Conservation (phyloP, 2,329 filamentous ascomycete genomes). For the Plectosphaerella plurivora region DNA sequence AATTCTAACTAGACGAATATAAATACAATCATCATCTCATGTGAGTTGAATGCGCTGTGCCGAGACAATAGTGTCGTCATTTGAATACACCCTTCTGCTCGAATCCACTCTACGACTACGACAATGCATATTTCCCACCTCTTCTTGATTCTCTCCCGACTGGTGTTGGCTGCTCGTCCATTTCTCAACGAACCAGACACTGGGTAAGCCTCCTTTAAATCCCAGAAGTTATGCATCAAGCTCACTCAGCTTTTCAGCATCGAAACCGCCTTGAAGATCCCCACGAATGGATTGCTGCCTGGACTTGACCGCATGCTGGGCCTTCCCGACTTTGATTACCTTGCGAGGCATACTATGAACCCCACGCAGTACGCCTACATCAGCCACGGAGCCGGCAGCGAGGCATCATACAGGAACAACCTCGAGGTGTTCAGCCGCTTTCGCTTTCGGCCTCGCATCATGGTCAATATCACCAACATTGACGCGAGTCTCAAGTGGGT, state of each 20-base stretch:
- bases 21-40: too few relatives aligned
- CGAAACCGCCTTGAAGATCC: not conserved
- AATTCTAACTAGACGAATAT: too few relatives aligned
- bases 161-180: not conserved
- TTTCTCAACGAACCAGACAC: conserved; percentile 1
- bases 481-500: conserved; percentile 21
- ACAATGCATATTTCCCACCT: too few relatives aligned
- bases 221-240: too few relatives aligned
- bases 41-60: too few relatives aligned
- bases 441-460: conserved; percentile 31
- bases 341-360: conserved; percentile 34
- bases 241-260: not conserved
- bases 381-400: conserved; percentile 39
- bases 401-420: conserved; percentile 45
- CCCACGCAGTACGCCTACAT: conserved; percentile 38
- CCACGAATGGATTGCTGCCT: conserved; percentile 21
- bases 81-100: too few relatives aligned
- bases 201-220: not conserved
- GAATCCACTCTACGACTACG: too few relatives aligned
- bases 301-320: conserved; percentile 33
- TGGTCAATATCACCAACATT: conserved; percentile 32
- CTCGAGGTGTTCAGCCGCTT: conserved; percentile 40
- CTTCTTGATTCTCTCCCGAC: too few relatives aligned
- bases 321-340: conserved; percentile 41
- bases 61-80: too few relatives aligned